Percentiles rank a stretch among this genome's conserved stretches.
Evolutionary conservation across 1,284 basidiomycete species (phyloP).

Genomic region (Ceratobasidium papillatum): DNA sequence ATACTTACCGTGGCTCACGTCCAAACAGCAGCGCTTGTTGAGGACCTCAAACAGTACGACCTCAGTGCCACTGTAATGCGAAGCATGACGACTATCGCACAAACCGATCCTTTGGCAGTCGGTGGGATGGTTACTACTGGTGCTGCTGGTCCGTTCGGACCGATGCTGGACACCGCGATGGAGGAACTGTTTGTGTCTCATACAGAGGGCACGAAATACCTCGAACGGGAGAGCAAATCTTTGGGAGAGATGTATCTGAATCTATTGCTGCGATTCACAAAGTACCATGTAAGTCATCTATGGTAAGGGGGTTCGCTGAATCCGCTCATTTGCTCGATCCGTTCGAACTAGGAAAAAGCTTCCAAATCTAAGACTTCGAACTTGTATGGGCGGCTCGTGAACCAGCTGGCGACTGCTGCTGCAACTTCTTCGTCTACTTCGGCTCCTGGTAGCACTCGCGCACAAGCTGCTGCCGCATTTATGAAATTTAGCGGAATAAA

Average conservation of each 20-base stretch:
- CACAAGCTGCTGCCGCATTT: slow-evolving; percentile 80
- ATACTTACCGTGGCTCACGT: slow-evolving; percentile 89
- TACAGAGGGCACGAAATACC: slow-evolving; percentile 88
- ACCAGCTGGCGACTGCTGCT: slow-evolving; percentile 83
- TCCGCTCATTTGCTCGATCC: neutral
- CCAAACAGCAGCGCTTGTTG: slow-evolving; percentile 81
- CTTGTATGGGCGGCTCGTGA: slow-evolving; percentile 91
- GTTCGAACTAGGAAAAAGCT: slow-evolving; percentile 65
- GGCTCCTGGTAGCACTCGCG: slow-evolving; percentile 39
- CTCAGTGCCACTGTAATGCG: slow-evolving; percentile 68
- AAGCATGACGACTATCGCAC: slow-evolving; percentile 56
- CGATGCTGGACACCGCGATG: slow-evolving; percentile 93
- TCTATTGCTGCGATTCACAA: slow-evolving; percentile 79
- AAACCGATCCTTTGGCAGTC: slow-evolving; percentile 13
- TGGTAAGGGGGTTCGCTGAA: neutral
- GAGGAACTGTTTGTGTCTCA: slow-evolving; percentile 97
- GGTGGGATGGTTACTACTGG: slow-evolving; percentile 33
- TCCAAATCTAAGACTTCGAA: slow-evolving; percentile 85
- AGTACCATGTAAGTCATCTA: slow-evolving; percentile 79
- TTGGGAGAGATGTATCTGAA: slow-evolving; percentile 83
- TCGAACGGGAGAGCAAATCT: slow-evolving; percentile 91
- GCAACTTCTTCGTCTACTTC: slow-evolving; percentile 62
- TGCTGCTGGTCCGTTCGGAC: slow-evolving; percentile 59
- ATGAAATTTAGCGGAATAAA: slow-evolving; percentile 83
- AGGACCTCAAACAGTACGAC: slow-evolving; percentile 94